Conservation (phyloP, 1,284 basidiomycete species). For the Irpex sp. region DNA sequence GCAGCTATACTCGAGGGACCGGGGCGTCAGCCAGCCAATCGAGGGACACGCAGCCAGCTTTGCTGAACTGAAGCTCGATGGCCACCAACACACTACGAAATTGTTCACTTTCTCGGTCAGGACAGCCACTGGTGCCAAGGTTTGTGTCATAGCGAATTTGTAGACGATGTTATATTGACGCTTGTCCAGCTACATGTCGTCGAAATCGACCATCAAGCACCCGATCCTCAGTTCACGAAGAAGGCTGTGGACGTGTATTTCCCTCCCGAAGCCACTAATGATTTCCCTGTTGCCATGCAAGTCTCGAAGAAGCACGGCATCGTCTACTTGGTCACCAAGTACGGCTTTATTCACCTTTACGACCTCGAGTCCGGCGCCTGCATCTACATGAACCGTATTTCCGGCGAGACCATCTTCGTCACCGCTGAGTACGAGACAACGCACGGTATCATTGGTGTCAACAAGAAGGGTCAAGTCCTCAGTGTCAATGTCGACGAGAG, state of each 20-base stretch:
- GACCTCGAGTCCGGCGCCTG: constrained; percentile 98
- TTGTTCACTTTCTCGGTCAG: constrained; percentile 96
- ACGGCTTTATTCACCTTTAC: constrained; percentile 99
- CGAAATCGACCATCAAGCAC: constrained; percentile 94
- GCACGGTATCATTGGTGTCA: constrained; percentile 97
- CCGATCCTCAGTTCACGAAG: constrained; percentile 96
- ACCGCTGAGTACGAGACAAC: constrained; percentile 95
- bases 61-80: constrained; percentile 88
- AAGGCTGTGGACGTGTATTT: constrained; percentile 99
- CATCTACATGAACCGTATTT: constrained; percentile 99
- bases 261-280: constrained; percentile 96
- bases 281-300: constrained; percentile 99
- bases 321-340: constrained; percentile 97
- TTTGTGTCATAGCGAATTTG: constrained; percentile 33
- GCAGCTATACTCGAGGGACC: constrained; percentile 90
- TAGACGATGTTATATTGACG: constrained; percentile 9
- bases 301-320: constrained; percentile 97
- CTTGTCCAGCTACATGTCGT: constrained; percentile 86
- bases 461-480: constrained; percentile 98
- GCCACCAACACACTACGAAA: constrained; percentile 81
- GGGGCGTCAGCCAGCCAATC: constrained; percentile 97
- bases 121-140: constrained; percentile 96
- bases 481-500: constrained; percentile 97
- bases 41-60: constrained; percentile 99
- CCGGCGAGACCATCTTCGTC: constrained; percentile 98